Percentiles rank a stretch among this genome's conserved stretches.
phyloP scores from a whole-genome alignment of 129 eudicot genomes.

The Oenanthe sinensis region DNA sequence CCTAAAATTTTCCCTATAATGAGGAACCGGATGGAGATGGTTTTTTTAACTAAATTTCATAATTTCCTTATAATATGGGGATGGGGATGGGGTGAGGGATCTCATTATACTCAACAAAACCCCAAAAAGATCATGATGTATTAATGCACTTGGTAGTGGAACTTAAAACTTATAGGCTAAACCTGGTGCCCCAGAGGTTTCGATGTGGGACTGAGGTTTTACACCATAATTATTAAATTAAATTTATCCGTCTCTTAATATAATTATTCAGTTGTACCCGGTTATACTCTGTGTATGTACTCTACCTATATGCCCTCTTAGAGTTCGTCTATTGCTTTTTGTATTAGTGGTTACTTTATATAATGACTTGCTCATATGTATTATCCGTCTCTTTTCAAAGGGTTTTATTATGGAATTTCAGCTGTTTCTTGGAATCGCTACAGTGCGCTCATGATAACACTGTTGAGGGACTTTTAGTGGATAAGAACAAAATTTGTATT shows the following conservation, averaged over 20 bases:
- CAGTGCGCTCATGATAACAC: not conserved
- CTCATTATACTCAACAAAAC: too few species aligned
- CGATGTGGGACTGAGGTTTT: not conserved
- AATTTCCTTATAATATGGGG: too few species aligned
- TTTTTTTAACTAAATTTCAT: too few species aligned
- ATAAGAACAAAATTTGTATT: not conserved
- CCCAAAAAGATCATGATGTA: too few species aligned
- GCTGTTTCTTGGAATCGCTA: not conserved
- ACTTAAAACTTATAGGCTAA: too few species aligned
- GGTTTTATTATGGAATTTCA: not conserved
- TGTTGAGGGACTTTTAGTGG: not conserved
- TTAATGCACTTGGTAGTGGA: too few species aligned
- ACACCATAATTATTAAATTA: not conserved
- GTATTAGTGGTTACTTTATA: not conserved
- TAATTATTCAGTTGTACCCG: too few species aligned
- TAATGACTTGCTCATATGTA: not conserved
- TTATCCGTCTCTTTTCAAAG: too few species aligned
- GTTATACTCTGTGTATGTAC: not conserved
- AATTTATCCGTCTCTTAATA: not conserved
- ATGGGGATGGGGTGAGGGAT: too few species aligned
- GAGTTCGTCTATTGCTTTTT: not conserved
- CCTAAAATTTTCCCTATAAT: too few species aligned
- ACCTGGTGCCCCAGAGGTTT: not conserved
- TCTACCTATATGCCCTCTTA: not conserved
- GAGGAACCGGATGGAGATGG: too few species aligned